Base-by-base conservation (phyloP, 2,329 filamentous ascomycete genomes). In the Fusarium denticulatum region DNA sequence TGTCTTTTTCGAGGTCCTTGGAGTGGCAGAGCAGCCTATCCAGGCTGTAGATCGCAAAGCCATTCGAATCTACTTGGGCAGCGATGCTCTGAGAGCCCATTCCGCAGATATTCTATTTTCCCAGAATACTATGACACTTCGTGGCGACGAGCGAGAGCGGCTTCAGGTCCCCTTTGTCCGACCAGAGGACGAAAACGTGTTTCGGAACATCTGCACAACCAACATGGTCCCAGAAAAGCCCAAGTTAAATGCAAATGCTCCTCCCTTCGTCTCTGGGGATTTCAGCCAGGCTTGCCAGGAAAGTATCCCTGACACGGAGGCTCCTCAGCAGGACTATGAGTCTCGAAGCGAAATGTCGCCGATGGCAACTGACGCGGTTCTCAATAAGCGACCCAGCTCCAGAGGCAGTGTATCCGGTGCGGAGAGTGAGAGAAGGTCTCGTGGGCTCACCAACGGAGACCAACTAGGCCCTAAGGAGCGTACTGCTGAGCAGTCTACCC, bases 31-130 rank as follows among this genome's bases (percentile, higher is more conserved):
- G 15, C 87, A 89, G 61, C 82, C 73, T 22, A 42, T 42, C 6
- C 68, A 73, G 30, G 36, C 40, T 14, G 60, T 61, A 11, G 86
- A 88, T 18, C 83, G 81, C 43, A 93, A 90, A 79, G 84, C 86
- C 15, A 94, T 98, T 64, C 93, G 95, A 73, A 92, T 98, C 58
- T 95, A 97, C 79, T 86, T 99, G 65, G 96, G 96, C 43, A 97
- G 94, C 79, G 96, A 98, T 81, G 89, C 94, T 20, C 86, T 99
- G 64, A 90, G 95, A 71, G 88, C 92, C 15, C 94, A 97, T 79
- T 97, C 93, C 74, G 96, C 94, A 30, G 96, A 98, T 80, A 88
- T 99, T 16, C 84, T 98, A 28, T 94, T 99, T 77, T 98, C 96
- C 0, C 94, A 95, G 73, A 97, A 97, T 79, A 92, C 93, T 72